Percentiles rank a stretch among this genome's conserved stretches.
phyloP scores from a whole-genome alignment of 202 grass and related monocot species.

The Zizania palustris region DNA sequence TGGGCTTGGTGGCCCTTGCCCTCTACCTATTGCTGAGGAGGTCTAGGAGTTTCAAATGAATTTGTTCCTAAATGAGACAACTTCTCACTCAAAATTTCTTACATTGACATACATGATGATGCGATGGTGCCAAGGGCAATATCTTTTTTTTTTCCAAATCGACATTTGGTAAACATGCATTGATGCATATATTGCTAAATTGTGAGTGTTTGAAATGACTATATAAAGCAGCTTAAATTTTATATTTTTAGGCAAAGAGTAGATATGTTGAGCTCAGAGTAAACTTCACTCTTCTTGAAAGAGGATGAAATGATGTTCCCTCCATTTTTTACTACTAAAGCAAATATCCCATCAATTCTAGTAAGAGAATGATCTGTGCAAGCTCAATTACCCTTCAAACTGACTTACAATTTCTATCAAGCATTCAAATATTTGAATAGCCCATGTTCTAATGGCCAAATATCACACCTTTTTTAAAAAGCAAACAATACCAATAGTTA shows the following conservation, averaged over 20 bases:
- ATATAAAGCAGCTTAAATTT: not conserved
- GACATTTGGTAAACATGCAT: not conserved
- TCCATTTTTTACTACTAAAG: not conserved
- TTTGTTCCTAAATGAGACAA: not conserved
- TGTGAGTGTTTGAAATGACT: not conserved
- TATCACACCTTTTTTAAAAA: not conserved
- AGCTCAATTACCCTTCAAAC: not conserved
- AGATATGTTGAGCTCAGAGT: not conserved
- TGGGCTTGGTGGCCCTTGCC: not conserved
- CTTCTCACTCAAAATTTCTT: not conserved
- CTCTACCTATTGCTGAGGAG: not conserved
- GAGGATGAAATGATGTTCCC: not conserved
- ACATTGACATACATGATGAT: not conserved
- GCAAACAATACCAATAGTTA: not conserved
- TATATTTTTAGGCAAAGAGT: not conserved
- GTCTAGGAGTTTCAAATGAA: not conserved
- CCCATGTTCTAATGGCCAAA: not conserved
- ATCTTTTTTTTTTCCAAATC: not conserved
- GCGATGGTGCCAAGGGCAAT: not conserved
- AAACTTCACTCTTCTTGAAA: not conserved
- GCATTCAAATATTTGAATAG: not conserved
- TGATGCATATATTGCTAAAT: not conserved
- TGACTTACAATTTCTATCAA: not conserved
- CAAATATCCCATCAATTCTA: conserved; percentile 6
- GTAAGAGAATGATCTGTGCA: not conserved